Evolutionary conservation across 306 rosid genomes (phyloP).

Genomic region (Echinosophora koreensis): DNA sequence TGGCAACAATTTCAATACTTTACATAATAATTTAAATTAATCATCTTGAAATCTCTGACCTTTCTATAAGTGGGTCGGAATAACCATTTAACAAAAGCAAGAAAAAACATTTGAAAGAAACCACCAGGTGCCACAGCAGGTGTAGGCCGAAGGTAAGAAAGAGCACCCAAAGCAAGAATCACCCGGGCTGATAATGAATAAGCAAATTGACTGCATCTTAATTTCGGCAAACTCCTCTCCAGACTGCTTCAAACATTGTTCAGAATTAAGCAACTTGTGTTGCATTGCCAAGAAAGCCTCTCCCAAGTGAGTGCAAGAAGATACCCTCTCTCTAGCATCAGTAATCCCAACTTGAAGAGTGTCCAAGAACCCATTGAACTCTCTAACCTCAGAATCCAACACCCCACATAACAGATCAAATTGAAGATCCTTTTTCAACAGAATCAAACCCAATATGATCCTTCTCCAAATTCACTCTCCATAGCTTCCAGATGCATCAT

Average conservation of each 20-base stretch:
- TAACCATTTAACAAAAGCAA: constrained; percentile 83
- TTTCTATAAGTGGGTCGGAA: constrained; percentile 80
- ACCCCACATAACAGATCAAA: constrained; percentile 68
- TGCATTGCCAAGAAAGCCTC: constrained; percentile 53
- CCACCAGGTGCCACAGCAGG: constrained; percentile 99
- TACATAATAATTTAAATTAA: no score
- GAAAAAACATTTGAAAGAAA: constrained; percentile 94
- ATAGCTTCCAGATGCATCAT: constrained; percentile 64
- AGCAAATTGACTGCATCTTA: constrained; percentile 59
- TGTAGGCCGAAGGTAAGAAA: constrained; percentile 94
- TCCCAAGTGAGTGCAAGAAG: constrained; percentile 50
- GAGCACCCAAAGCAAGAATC: constrained; percentile 73
- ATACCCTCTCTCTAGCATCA: constrained; percentile 47
- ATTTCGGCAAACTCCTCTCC: constrained; percentile 65
- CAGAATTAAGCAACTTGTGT: constrained; percentile 56
- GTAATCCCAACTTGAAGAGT: constrained; percentile 53
- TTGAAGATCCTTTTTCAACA: constrained; percentile 58
- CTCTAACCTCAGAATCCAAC: constrained; percentile 69
- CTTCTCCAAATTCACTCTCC: constrained; percentile 60
- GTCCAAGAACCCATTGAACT: constrained; percentile 55
- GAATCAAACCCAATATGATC: constrained; percentile 49
- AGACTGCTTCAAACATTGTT: constrained; percentile 60
- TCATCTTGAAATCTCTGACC: constrained; percentile 52
- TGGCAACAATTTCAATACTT: not conserved
- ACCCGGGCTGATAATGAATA: no score